Percentiles rank a stretch among this genome's conserved stretches.
Evolutionary conservation across 352 stramenopile genomes (phyloP).

Genomic region (Globisporangium canariense): DNA sequence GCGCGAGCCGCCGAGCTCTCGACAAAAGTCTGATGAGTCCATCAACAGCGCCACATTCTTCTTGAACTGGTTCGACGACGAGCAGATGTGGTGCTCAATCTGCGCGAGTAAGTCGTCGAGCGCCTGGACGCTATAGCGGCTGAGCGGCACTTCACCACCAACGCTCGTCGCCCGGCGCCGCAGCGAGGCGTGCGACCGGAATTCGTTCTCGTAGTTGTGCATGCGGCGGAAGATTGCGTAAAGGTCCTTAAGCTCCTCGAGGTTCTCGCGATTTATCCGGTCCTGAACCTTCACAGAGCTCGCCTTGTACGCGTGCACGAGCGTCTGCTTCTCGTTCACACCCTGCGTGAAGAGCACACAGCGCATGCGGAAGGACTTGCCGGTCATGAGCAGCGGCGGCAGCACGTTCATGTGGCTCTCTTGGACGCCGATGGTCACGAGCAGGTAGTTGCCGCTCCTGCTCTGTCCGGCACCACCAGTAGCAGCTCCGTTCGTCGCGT

Average conservation of each 20-base stretch:
- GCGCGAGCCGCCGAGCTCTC: slow-evolving; percentile 85
- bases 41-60: slow-evolving; percentile 81
- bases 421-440: slow-evolving; percentile 64
- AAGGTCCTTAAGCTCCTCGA: slow-evolving; percentile 58
- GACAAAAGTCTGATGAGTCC: slow-evolving; percentile 81
- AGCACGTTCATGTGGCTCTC: slow-evolving; percentile 53
- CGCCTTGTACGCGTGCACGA: slow-evolving; percentile 76
- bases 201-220: slow-evolving; percentile 30
- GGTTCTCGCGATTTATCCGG: slow-evolving; percentile 78
- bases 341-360: slow-evolving; percentile 80
- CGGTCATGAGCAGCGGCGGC: slow-evolving; percentile 37
- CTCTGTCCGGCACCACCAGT: not conserved
- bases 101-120: slow-evolving; percentile 62
- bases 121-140: slow-evolving; percentile 38
- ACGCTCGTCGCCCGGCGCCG: slow-evolving; percentile 18
- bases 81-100: slow-evolving; percentile 75
- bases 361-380: slow-evolving; percentile 49
- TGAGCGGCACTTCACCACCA: slow-evolving; percentile 13
- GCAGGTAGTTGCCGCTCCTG: slow-evolving; percentile 27
- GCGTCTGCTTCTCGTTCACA: slow-evolving; percentile 84
- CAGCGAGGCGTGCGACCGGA: slow-evolving; percentile 5
- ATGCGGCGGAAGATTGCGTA: slow-evolving; percentile 54
- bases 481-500: slow-evolving; percentile 12
- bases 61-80: slow-evolving; percentile 67
- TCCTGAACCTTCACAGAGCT: slow-evolving; percentile 76